A percentile compares a stretch with the other conserved stretches of the same genome.
Evolutionary conservation across 306 rosid genomes (phyloP).

Genomic region (Cicer bijugum): DNA sequence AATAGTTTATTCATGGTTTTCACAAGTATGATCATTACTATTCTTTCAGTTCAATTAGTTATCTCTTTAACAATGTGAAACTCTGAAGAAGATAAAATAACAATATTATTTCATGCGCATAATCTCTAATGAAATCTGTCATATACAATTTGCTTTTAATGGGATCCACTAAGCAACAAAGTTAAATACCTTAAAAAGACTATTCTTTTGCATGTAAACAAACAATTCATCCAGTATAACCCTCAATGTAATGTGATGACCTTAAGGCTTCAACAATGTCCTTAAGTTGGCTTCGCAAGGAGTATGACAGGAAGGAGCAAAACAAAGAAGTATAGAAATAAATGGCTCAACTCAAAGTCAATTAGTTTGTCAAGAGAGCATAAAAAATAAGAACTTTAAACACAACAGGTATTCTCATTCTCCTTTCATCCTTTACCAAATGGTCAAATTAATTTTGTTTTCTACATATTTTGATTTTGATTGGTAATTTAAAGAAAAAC

Average conservation of each 20-base stretch:
- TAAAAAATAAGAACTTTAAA: not conserved
- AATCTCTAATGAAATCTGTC: constrained; percentile 16
- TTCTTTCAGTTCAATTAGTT: no score
- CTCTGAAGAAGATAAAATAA: not conserved
- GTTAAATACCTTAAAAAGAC: constrained; percentile 23
- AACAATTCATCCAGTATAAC: constrained; percentile 22
- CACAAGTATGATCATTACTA: no score
- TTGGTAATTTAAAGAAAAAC: no score
- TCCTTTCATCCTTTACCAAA: constrained; percentile 19
- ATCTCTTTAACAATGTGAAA: constrained; percentile 30
- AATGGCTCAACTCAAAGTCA: not conserved
- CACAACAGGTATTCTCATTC: constrained; percentile 9
- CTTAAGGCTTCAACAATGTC: not conserved
- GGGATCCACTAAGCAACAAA: not conserved
- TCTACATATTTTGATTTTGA: no score
- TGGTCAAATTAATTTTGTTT: constrained; percentile 22
- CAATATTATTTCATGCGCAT: constrained; percentile 1
- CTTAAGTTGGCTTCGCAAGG: not conserved
- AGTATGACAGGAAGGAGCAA: constrained; percentile 1
- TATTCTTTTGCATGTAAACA: constrained; percentile 9
- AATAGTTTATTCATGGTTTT: no score
- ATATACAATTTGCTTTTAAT: constrained; percentile 21
- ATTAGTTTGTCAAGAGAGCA: not conserved
- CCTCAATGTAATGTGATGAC: not conserved
- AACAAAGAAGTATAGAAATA: not conserved